These are phyloP conservation scores for apple (Malus domestica) DNA, from an alignment of 306 rosid genomes.

Conservation along the genomic window DNA sequence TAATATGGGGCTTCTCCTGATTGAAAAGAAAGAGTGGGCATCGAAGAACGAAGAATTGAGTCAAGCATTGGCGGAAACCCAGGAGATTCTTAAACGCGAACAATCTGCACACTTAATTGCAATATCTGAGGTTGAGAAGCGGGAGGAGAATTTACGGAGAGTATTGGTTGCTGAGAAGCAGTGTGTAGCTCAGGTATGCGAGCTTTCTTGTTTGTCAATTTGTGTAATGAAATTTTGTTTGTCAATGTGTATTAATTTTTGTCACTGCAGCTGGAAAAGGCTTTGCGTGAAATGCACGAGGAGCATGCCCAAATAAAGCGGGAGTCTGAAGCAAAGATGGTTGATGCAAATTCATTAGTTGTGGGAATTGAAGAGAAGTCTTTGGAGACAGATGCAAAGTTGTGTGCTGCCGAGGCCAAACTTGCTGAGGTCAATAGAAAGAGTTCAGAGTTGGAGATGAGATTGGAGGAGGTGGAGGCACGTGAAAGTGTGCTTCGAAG, in stretches of 20 bases:
- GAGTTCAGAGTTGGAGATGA: conserved; percentile 63
- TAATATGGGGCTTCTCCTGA: conserved; percentile 85
- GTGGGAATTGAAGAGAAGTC: conserved; percentile 73
- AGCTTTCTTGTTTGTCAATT: conserved; percentile 3
- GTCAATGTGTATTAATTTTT: background rate
- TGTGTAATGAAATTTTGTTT: background rate
- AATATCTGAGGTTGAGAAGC: conserved; percentile 56
- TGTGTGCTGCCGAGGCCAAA: conserved; percentile 73
- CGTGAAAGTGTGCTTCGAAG: conserved; percentile 57
- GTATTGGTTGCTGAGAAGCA: conserved; percentile 61
- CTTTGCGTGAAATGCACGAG: conserved; percentile 46
- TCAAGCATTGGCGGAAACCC: conserved; percentile 59
- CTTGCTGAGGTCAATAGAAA: conserved; percentile 66
- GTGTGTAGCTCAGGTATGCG: conserved; percentile 59
- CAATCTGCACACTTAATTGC: conserved; percentile 69
- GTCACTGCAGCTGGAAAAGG: conserved; percentile 64
- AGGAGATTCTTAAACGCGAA: conserved; percentile 80
- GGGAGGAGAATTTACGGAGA: conserved; percentile 65
- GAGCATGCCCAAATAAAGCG: conserved; percentile 47
- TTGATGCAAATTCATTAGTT: conserved; percentile 54
- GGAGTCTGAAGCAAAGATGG: conserved; percentile 55
- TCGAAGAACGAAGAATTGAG: conserved; percentile 47
- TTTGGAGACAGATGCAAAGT: conserved; percentile 45
- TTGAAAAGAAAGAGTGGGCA: conserved; percentile 76
- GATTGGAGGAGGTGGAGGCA: conserved; percentile 67